Percentiles rank a stretch among this genome's conserved stretches.
These are phyloP conservation scores for Rhynchosporium graminicola DNA, from an alignment of 2,329 filamentous ascomycete genomes.

Conservation along the genomic window DNA sequence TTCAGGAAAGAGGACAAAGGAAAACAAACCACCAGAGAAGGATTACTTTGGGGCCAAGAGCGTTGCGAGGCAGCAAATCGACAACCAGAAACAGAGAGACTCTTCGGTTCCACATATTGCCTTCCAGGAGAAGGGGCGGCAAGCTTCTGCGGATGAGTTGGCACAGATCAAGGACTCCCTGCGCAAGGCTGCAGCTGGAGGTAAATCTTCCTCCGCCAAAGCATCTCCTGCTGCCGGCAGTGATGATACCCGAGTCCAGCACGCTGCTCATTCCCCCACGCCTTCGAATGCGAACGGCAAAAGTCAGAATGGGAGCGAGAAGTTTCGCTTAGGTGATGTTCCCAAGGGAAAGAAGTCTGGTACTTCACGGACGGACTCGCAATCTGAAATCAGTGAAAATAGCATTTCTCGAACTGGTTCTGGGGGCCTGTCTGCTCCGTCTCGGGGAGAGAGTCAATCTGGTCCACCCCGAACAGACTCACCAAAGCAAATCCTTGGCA, in stretches of 20 bases:
- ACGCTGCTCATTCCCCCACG: conserved; percentile 33
- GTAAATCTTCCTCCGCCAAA: conserved; percentile 31
- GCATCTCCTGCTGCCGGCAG: conserved; percentile 30
- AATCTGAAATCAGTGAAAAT: conserved; percentile 42
- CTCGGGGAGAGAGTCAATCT: conserved; percentile 30
- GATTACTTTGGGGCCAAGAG: conserved; percentile 61
- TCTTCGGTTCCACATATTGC: conserved; percentile 82
- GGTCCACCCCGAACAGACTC: conserved; percentile 32
- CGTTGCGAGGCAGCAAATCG: conserved; percentile 45
- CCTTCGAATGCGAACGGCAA: conserved; percentile 41
- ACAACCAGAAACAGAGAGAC: conserved; percentile 39
- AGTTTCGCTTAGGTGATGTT: conserved; percentile 80
- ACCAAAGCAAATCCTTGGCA: conserved; percentile 30
- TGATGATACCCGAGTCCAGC: conserved; percentile 38
- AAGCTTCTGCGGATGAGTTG: conserved; percentile 60
- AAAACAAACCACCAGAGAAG: conserved; percentile 43
- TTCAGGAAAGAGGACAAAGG: conserved; percentile 43
- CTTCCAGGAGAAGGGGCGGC: conserved; percentile 80
- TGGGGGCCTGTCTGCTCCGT: conserved; percentile 32
- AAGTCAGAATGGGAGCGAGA: conserved; percentile 48
- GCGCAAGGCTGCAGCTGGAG: conserved; percentile 42
- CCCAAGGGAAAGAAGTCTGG: conserved; percentile 63
- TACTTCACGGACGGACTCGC: conserved; percentile 40
- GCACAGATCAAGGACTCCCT: conserved; percentile 50
- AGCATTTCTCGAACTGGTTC: conserved; percentile 44